phyloP scores from a whole-genome alignment of 257 asterid species.

The Sherardia arvensis region DNA sequence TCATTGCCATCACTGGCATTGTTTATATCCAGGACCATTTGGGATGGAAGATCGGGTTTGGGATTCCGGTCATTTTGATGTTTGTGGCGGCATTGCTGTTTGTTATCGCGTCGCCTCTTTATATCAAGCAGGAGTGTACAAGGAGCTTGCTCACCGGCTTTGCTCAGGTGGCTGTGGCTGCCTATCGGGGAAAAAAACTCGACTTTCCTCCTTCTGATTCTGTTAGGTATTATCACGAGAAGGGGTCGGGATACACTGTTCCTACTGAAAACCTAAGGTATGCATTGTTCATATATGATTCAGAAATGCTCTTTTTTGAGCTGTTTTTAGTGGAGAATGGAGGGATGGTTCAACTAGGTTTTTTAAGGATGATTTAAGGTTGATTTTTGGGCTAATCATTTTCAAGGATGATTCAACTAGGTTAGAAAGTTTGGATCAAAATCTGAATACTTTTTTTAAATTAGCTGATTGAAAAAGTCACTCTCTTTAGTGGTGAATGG shows the following conservation, averaged over 20 bases:
- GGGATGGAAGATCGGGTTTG: slow-evolving; percentile 68
- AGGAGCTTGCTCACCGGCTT: slow-evolving; percentile 41
- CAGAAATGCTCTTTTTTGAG: background rate
- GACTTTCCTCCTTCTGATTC: slow-evolving; percentile 19
- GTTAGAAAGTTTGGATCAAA: background rate
- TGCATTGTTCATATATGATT: background rate
- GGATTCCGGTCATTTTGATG: slow-evolving; percentile 51
- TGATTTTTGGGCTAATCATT: too few relatives aligned
- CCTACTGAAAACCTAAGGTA: slow-evolving; percentile 53
- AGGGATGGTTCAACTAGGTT: too few relatives aligned
- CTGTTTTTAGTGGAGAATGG: too few relatives aligned
- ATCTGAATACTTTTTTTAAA: too few relatives aligned
- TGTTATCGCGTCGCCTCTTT: slow-evolving; percentile 37
- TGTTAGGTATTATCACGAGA: slow-evolving; percentile 25
- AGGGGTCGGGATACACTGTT: slow-evolving; percentile 27
- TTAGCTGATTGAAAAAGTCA: too few relatives aligned
- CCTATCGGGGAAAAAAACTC: slow-evolving; percentile 37
- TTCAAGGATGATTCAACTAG: too few relatives aligned
- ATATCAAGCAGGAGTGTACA: slow-evolving; percentile 27
- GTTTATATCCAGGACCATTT: slow-evolving; percentile 54
- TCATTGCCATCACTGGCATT: slow-evolving; percentile 45
- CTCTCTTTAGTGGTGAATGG: background rate
- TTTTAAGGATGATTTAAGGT: too few relatives aligned
- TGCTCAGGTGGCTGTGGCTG: slow-evolving; percentile 32
- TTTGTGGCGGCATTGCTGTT: slow-evolving; percentile 35